Evolutionary conservation across 2,329 filamentous ascomycete genomes (phyloP), one percentile per base, ranked within the genome.

Genomic region (Exophiala aquamarina): DNA sequence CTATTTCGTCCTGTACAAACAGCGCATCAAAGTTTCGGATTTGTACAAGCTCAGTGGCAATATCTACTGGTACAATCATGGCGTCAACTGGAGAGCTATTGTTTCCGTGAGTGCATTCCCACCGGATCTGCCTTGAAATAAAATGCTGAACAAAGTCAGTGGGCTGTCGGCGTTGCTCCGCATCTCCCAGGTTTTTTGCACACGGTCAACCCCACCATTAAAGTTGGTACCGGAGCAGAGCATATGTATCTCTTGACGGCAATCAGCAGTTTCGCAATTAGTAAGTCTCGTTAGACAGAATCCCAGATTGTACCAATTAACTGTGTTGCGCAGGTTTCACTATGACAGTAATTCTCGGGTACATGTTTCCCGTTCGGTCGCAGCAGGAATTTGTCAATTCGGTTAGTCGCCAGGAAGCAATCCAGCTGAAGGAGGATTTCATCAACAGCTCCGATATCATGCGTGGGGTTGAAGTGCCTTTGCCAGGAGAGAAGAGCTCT

Each of bases 31-130:
- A 45, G 58, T 76, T 9, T 61, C 62, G 3, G 68, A 74, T 44
- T 62, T 76, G 2, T 75, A 74, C 51, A 42, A 29, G 23, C 52
- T 64, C 20, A 60, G 62, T 2, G 34, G 59, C 17, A 51, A 60
- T 10, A 62, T 69, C n/a, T 76, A 73, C 50, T 73, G 66, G 54
- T 75, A 63, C 56, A 61, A 50, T 34, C 41, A 65, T 11, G 73
- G 71, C 1, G 50, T 74, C 37, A 75, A 76, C 46, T 72, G 65
- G 64, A 62, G 73, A 8, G 66, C 66, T 1, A 54, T 60, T 8
- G 40, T 43, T 5, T 52, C 63, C 5, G 38, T 23, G 10, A 41
- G 38, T 41, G n/a, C 17, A 18, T 14, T 18, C 17, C 9, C 19
- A n/a, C 35, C 35, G 35, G 8, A 8, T 38, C 7, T 38, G 9